Evolutionary conservation across 805 yeast genomes (phyloP), one percentile per base, ranked within the genome.

Genomic region (Wickerhamiella domercqiae): DNA sequence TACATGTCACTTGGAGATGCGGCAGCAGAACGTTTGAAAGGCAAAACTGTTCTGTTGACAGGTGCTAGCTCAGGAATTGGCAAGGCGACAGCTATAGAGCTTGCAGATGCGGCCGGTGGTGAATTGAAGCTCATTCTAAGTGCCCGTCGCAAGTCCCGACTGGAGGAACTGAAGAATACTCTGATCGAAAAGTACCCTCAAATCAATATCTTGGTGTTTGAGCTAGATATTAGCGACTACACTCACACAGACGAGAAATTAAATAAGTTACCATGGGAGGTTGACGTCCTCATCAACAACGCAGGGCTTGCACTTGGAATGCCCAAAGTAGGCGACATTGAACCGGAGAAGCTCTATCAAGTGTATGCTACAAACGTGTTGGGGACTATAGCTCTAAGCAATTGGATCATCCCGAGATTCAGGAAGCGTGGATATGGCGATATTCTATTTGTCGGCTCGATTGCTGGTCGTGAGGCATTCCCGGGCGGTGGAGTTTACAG

Each of bases 41-140:
- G 13, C 35, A 83, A 86, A 55, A 72, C 74, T 17, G 67, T 80
- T 28, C 67, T 86, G 32, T 78, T 86, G 51, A 81, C 96, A 13
- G 96, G 96, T 45, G 96, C 95, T 7, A 80, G 94, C 16, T 74
- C 94, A 13, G 96, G 96, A 40, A 87, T 86, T 51, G 97, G 96
- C 13, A 24, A 24, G 26, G 26, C 26, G 9, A 13, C 26, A 9
- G 26, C 26, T 24, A 24, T 24, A 9, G 26, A 24, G 13, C 26
- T 24, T 24, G 26, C 26, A 9, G 26, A 9, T 13, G 26, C 26
- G 13, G 9, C 26, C 13, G 13, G 13, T 24, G 26, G 26, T 9
- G 13, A 24, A 24, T 9, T 24, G 26, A 9, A 13, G 26, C 13
- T 24, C 11, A 24, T 24, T 24, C 26, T 24, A 13, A 13, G 11